A percentile compares a stretch with the other conserved stretches of the same genome.
Evolutionary conservation across 805 yeast species (phyloP).

Genomic region (Metschnikowia gelsemii): DNA sequence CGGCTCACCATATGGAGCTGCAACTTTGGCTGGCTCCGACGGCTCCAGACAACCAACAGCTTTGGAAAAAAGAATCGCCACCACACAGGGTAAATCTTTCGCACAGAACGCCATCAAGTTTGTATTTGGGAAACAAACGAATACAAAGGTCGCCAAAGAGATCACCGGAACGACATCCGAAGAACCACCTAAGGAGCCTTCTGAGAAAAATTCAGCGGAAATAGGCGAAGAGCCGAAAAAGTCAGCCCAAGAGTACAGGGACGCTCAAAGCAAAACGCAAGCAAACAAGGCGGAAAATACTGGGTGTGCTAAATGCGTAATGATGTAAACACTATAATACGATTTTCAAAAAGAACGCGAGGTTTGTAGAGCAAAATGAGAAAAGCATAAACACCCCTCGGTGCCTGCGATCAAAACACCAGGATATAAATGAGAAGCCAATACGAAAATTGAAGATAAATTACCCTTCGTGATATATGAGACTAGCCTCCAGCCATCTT

Average conservation of each 20-base stretch:
- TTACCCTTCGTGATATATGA: no score
- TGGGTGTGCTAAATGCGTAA: slow-evolving; percentile 20
- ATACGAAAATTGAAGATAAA: no score
- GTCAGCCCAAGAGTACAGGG: slow-evolving; percentile 9
- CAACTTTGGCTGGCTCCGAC: slow-evolving; percentile 71
- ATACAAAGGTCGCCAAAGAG: not conserved
- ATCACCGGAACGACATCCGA: slow-evolving; percentile 1
- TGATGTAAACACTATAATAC: slow-evolving; percentile 9
- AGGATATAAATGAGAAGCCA: no score
- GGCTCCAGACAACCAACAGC: slow-evolving; percentile 70
- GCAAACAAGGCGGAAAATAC: slow-evolving; percentile 11
- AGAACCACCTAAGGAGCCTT: no score
- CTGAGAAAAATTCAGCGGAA: no score
- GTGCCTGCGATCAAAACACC: no score
- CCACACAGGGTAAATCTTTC: slow-evolving; percentile 67
- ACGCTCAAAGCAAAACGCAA: slow-evolving; percentile 11
- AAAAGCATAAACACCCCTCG: no score
- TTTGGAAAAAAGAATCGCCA: slow-evolving; percentile 62
- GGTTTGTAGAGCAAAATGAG: no score
- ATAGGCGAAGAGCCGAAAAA: no score
- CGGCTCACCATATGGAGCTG: slow-evolving; percentile 86
- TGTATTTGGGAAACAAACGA: slow-evolving; percentile 1
- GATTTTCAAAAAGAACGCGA: no score
- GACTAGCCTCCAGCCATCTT: no score
- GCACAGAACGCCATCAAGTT: slow-evolving; percentile 30